Base-by-base conservation (phyloP, 805 yeast genomes). In the Metschnikowia peoriensis region DNA sequence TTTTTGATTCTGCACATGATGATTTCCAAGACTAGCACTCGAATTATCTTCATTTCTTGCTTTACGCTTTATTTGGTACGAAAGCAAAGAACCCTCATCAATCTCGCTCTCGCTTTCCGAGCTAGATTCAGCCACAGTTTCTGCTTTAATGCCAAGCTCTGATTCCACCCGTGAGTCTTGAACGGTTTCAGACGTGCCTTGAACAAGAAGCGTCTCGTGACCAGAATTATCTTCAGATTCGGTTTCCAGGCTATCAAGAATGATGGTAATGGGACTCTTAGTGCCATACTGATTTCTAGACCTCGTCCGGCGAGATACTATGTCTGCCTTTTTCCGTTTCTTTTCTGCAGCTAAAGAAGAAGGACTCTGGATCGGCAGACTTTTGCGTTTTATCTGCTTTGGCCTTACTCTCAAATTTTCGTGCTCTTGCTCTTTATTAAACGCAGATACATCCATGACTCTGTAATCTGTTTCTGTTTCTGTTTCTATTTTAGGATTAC, bases 161-260 rank as follows among this genome's bases (percentile, higher is more conserved):
- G 35, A 4, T 32, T 22, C 22, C 4, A 22, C 22, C 22, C 22
- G 22, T 22, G 22, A 22, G 22, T 22, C 22, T 22, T 22, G 4
- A 22, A 6, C 14, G 10, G 10, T 9, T 32, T 32, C 35, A 9
- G 35, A 6, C 6, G 14, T 32, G 14, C 14, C 35, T 12, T 10
- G 12, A 32, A 6, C 10, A 32, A 32, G 35, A 10, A 12, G 12
- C 35, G 27, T 15, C 28, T 1, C 37, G 11, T 16, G 14, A 12
- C 28, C 44, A 7, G 17, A 28, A 28, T 10, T 16, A 2, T n/a
- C 40, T n/a, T 38, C 40, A 9, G 44, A 28, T 28, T 41, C 37
- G 1, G 14, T 14, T 41, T 37, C 51, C 51, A 47, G 51, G 38
- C 42, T 37, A 35, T 47, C 51, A 28, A 47, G 46, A 28, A 47